phyloP scores from a whole-genome alignment of 768 basidiomycete genomes.

The Tubosaeta sp. region DNA sequence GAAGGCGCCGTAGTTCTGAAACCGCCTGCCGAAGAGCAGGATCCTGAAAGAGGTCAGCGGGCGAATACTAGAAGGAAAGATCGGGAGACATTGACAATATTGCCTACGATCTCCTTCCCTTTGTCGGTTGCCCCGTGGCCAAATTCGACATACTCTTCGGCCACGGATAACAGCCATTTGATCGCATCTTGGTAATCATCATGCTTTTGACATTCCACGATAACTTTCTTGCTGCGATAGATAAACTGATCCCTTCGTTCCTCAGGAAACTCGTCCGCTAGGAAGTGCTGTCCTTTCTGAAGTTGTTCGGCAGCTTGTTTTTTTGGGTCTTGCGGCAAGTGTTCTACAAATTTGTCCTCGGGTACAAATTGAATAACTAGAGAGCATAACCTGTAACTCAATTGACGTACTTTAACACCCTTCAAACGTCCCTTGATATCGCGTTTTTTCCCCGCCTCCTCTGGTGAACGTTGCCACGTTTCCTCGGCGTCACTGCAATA shows the following conservation, averaged over 20 bases:
- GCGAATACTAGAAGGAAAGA: conserved; percentile 1
- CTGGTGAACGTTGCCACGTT: conserved; percentile 2
- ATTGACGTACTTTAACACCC: conserved; percentile 26
- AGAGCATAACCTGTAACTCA: background rate
- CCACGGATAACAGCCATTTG: conserved; percentile 61
- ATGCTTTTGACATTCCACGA: conserved; percentile 91
- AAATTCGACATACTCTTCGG: conserved; percentile 60
- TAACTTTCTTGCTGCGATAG: conserved; percentile 88
- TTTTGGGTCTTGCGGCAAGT: conserved; percentile 66
- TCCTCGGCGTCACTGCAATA: conserved; percentile 24
- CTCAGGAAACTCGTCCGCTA: conserved; percentile 83
- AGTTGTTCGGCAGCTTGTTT: conserved; percentile 49
- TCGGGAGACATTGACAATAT: conserved; percentile 12
- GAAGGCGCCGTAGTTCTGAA: conserved; percentile 67
- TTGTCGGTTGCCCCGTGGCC: conserved; percentile 39
- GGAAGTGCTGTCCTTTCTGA: conserved; percentile 60
- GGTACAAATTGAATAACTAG: conserved; percentile 1
- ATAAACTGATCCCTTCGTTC: conserved; percentile 92
- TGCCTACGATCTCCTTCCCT: conserved; percentile 25
- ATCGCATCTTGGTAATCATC: conserved; percentile 82
- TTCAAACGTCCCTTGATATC: conserved; percentile 30
- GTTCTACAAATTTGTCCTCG: conserved; percentile 46
- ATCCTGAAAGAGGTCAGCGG: conserved; percentile 38
- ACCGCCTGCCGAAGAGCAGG: conserved; percentile 52
- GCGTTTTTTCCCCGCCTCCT: conserved; percentile 37